These are phyloP conservation scores for Multifurca ochricompacta DNA, from an alignment of 768 basidiomycete species.

Conservation along the genomic window DNA sequence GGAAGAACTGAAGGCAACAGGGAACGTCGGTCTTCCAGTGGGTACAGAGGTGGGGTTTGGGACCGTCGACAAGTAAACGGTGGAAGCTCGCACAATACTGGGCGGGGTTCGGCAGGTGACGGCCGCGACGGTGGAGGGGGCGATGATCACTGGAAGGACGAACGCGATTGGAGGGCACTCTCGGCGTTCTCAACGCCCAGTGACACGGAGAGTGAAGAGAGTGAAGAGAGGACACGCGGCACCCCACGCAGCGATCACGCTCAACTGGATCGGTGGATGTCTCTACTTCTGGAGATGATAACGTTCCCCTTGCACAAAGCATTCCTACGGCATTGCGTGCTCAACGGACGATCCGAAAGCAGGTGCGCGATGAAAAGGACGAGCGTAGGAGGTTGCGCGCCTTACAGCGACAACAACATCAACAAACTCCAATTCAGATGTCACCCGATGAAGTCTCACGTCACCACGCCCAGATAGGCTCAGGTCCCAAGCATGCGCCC, in stretches of 20 bases:
- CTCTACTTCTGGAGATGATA: conserved; percentile 41
- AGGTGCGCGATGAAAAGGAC: conserved; percentile 62
- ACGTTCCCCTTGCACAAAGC: conserved; percentile 74
- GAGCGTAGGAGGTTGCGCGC: conserved; percentile 36
- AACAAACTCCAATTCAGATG: neutral
- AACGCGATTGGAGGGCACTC: conserved; percentile 25
- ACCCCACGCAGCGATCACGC: neutral
- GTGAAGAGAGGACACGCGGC: conserved; percentile 31
- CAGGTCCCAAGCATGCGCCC: neutral
- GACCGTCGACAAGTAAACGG: conserved; percentile 22
- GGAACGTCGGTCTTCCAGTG: conserved; percentile 2
- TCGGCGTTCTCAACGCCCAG: conserved; percentile 29
- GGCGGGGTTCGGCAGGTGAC: conserved; percentile 13
- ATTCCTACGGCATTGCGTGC: conserved; percentile 80
- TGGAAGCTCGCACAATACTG: conserved; percentile 26
- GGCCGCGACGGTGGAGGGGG: conserved; percentile 26
- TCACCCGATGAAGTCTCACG: neutral
- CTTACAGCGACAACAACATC: conserved; percentile 18
- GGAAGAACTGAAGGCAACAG: neutral
- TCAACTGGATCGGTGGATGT: conserved; percentile 9
- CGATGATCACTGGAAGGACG: conserved; percentile 35
- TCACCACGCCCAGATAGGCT: neutral
- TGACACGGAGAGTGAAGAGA: conserved; percentile 32
- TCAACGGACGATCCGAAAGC: conserved; percentile 68
- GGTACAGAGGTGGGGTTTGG: conserved; percentile 14